Conservation (phyloP, 1,139 yeast genomes). For the Suhomyces taliae region DNA sequence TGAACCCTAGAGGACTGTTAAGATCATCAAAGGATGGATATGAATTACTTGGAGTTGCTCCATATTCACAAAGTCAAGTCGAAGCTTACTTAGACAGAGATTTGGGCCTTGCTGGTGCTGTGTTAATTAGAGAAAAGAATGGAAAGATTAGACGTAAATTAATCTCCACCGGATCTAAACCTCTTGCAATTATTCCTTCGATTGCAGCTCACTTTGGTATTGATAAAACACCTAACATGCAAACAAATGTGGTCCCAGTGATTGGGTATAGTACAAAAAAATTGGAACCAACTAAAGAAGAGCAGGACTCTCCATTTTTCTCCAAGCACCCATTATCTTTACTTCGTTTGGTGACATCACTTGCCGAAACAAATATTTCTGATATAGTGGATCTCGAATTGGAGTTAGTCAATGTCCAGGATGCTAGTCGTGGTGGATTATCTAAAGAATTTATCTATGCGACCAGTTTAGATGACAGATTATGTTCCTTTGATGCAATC, state of each 20-base stretch:
- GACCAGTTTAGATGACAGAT: constrained; percentile 46
- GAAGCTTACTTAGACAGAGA: constrained; percentile 46
- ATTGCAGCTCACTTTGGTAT: constrained; percentile 43
- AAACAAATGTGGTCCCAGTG: constrained; percentile 45
- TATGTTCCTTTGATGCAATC: constrained; percentile 44
- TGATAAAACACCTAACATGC: constrained; percentile 37
- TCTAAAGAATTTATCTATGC: constrained; percentile 42
- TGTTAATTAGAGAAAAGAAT: constrained; percentile 27
- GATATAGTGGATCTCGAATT: constrained; percentile 38
- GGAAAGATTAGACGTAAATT: constrained; percentile 28
- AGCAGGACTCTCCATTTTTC: constrained; percentile 38
- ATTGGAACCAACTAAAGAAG: constrained; percentile 19
- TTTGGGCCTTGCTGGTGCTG: constrained; percentile 48
- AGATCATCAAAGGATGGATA: constrained; percentile 31
- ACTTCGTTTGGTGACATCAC: constrained; percentile 34
- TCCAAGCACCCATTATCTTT: constrained; percentile 39
- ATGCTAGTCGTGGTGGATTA: constrained; percentile 43
- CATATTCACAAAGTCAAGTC: constrained; percentile 41
- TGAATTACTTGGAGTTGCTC: constrained; percentile 45
- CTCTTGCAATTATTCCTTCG: constrained; percentile 45
- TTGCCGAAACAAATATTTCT: constrained; percentile 27
- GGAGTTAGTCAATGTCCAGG: constrained; percentile 44
- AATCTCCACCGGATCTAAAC: constrained; percentile 39
- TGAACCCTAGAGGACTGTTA: constrained; percentile 33
- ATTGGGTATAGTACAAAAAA: constrained; percentile 30